Percentiles rank a stretch among this genome's conserved stretches.
These are phyloP conservation scores for Allomyces javanicus DNA, from an alignment of 192 early-diverging fungal species.

Conservation along the genomic window DNA sequence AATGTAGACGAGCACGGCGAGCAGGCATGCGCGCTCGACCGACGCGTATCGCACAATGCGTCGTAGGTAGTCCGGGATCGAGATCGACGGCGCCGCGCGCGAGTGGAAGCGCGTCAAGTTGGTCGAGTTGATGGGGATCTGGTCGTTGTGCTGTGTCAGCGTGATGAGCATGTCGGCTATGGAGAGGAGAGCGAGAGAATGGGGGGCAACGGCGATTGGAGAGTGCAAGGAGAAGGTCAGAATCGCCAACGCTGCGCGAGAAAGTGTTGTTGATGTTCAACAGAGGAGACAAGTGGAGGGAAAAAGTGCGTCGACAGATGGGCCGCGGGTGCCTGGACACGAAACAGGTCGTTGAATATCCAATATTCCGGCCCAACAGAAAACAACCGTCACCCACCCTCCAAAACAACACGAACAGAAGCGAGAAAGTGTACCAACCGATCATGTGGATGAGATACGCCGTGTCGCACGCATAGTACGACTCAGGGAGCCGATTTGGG, in stretches of 20 bases:
- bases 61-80: constrained; percentile 67
- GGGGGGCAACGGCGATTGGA: too few species aligned
- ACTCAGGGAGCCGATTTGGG: background rate
- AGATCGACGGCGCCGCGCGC: constrained; percentile 69
- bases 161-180: constrained; percentile 23
- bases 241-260: too few species aligned
- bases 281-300: too few species aligned
- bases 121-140: constrained; percentile 27
- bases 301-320: too few species aligned
- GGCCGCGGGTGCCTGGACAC: too few species aligned
- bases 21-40: constrained; percentile 65
- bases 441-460: background rate
- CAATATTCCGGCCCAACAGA: too few species aligned
- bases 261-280: too few species aligned
- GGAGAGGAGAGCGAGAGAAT: background rate
- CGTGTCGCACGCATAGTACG: background rate
- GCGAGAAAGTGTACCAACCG: background rate
- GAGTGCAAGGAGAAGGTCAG: too few species aligned
- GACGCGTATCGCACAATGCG: constrained; percentile 83
- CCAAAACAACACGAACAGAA: too few species aligned
- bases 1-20: constrained; percentile 82
- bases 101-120: constrained; percentile 89
- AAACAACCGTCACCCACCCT: too few species aligned
- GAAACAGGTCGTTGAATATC: too few species aligned
- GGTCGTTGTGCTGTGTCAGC: constrained; percentile 46